Conservation (phyloP, 2,329 filamentous ascomycete species). For the Fusarium subglutinans region DNA sequence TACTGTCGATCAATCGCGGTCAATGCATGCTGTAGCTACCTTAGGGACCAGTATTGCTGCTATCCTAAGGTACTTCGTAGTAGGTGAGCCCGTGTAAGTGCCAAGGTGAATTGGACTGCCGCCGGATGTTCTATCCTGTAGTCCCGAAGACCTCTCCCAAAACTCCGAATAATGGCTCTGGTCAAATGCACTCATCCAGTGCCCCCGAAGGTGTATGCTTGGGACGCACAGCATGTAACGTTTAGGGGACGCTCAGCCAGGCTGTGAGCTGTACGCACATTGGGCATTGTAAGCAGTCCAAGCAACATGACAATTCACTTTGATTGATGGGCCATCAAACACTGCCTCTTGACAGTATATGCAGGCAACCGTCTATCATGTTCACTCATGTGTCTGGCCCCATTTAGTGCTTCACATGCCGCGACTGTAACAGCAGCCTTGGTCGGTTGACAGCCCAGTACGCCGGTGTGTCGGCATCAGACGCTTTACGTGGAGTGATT, state of each 20-base stretch:
- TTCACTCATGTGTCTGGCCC: constrained; percentile 9
- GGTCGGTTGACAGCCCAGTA: constrained; percentile 7
- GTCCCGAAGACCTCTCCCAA: background rate
- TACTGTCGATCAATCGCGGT: background rate
- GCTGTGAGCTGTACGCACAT: background rate
- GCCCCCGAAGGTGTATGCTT: background rate
- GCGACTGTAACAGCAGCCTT: background rate
- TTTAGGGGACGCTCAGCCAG: background rate
- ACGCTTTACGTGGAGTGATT: constrained; percentile 18
- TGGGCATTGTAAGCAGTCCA: background rate
- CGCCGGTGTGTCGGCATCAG: constrained; percentile 12
- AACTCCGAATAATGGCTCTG: background rate
- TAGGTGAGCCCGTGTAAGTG: background rate
- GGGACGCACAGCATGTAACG: background rate
- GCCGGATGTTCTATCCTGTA: background rate
- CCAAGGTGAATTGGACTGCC: background rate
- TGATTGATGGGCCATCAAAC: background rate
- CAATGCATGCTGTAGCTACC: background rate
- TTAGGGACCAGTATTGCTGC: background rate
- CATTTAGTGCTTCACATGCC: constrained; percentile 20
- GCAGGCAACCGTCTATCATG: background rate
- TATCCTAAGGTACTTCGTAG: background rate
- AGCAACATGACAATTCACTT: constrained; percentile 4
- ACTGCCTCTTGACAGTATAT: constrained; percentile 8
- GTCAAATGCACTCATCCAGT: background rate